phyloP scores from a whole-genome alignment of 768 basidiomycete species.

The Boletus rubescentipes region DNA sequence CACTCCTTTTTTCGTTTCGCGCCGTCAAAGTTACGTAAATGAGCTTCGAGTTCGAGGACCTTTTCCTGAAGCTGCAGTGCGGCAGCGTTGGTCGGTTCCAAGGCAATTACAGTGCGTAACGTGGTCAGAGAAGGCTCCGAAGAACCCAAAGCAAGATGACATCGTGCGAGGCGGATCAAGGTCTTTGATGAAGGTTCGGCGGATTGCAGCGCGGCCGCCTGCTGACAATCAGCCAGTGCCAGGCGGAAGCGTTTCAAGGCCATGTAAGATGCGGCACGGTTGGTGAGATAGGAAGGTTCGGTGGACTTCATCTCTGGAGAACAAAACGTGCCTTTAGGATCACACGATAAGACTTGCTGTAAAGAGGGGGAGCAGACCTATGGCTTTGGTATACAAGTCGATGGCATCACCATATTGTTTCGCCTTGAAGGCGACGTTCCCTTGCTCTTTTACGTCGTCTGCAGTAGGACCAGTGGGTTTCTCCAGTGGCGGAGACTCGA shows the following conservation, averaged over 20 bases:
- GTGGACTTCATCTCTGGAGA: conserved; percentile 52
- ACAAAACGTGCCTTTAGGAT: conserved; percentile 4
- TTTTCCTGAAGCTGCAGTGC: conserved; percentile 63
- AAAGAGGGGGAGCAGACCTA: conserved; percentile 42
- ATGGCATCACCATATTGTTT: conserved; percentile 66
- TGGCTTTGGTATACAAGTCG: conserved; percentile 72
- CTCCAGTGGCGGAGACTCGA: conserved; percentile 9
- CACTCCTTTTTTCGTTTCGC: conserved; percentile 65
- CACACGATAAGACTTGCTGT: conserved; percentile 22
- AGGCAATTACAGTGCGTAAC: conserved; percentile 54
- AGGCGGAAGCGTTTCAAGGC: conserved; percentile 70
- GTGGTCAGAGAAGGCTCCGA: conserved; percentile 66
- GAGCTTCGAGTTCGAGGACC: conserved; percentile 59
- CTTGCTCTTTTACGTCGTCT: conserved; percentile 69
- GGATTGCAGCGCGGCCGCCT: conserved; percentile 65
- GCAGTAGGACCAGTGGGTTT: conserved; percentile 37
- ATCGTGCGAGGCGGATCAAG: conserved; percentile 76
- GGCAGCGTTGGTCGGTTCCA: conserved; percentile 61
- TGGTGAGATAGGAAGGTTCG: conserved; percentile 79
- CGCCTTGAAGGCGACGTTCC: conserved; percentile 73
- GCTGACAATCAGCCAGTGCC: conserved; percentile 79
- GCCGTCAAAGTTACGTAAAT: conserved; percentile 60
- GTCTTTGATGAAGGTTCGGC: conserved; percentile 68
- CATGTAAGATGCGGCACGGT: conserved; percentile 87
- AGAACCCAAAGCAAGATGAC: conserved; percentile 78